Conservation (phyloP, 768 basidiomycete genomes). For the Lactarius deliciosus region DNA sequence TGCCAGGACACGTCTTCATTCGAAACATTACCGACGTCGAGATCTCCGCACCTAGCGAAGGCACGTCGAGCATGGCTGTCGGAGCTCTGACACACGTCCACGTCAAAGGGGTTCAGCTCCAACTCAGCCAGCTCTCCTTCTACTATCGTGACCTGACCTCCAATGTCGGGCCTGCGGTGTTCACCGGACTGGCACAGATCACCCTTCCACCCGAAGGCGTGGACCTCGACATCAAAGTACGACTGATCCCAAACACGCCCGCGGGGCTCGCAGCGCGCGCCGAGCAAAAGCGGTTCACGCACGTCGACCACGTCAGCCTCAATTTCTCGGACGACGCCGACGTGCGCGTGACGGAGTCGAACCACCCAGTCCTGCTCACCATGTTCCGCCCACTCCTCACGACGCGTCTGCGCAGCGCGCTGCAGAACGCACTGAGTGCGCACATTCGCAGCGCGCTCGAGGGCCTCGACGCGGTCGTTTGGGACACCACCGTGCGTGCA, state of each 20-base stretch:
- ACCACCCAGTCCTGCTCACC: conserved; percentile 60
- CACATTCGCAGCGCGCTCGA: conserved; percentile 54
- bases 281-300: conserved; percentile 50
- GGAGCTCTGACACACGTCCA: conserved; percentile 67
- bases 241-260: conserved; percentile 55
- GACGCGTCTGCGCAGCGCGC: conserved; percentile 54
- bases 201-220: conserved; percentile 64
- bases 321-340: conserved; percentile 56
- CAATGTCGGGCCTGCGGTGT: conserved; percentile 52
- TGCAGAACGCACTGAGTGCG: conserved; percentile 57
- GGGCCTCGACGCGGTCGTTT: conserved; percentile 55
- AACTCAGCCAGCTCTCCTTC: conserved; percentile 67
- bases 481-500: conserved; percentile 54
- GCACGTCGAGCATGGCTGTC: conserved; percentile 47
- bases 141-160: conserved; percentile 66
- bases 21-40: conserved; percentile 68
- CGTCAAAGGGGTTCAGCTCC: conserved; percentile 62
- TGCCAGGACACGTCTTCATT: conserved; percentile 69
- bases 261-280: conserved; percentile 47
- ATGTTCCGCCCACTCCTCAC: conserved; percentile 64
- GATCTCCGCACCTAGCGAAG: conserved; percentile 44
- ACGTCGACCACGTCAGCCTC: conserved; percentile 55
- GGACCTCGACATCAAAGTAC: conserved; percentile 65
- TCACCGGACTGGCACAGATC: conserved; percentile 61
- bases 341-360: conserved; percentile 56